phyloP scores from a whole-genome alignment of 495 filamentous ascomycete species.

The Penicillium cinerascens region DNA sequence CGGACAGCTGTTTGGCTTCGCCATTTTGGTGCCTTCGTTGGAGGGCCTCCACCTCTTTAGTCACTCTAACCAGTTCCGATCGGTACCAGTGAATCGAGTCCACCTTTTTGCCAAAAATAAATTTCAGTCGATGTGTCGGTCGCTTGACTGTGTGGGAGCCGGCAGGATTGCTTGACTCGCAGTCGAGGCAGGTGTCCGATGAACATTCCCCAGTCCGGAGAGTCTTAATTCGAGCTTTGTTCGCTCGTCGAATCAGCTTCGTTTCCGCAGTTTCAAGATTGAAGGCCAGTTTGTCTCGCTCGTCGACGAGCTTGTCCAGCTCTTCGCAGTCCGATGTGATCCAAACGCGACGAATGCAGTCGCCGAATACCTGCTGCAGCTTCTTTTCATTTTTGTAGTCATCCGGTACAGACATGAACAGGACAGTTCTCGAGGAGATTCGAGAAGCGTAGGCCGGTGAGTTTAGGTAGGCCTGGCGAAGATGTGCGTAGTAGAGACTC shows the following conservation, averaged over 20 bases:
- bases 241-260: constrained; percentile 58
- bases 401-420: constrained; percentile 65
- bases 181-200: constrained; percentile 29
- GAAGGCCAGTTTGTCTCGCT: constrained; percentile 56
- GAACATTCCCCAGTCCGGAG: constrained; percentile 27
- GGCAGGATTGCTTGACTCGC: constrained; percentile 44
- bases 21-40: constrained; percentile 54
- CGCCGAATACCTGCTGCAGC: constrained; percentile 57
- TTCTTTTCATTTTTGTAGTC: constrained; percentile 54
- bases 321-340: constrained; percentile 55
- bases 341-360: constrained; percentile 59
- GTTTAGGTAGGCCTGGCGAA: constrained; percentile 69
- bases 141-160: constrained; percentile 48
- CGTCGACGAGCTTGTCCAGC: constrained; percentile 53
- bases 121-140: constrained; percentile 52
- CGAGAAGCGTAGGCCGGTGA: constrained; percentile 62
- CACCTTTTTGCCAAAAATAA: constrained; percentile 60
- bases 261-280: constrained; percentile 66
- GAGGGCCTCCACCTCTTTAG: constrained; percentile 62
- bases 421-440: constrained; percentile 64
- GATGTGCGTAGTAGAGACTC: constrained; percentile 63
- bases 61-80: constrained; percentile 61
- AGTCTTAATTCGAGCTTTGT: constrained; percentile 47
- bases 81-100: constrained; percentile 89
- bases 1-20: constrained; percentile 50